Percentiles rank a stretch among this genome's conserved stretches.
phyloP scores from a whole-genome alignment of 768 basidiomycete species.

The Termitomyces sp. region DNA sequence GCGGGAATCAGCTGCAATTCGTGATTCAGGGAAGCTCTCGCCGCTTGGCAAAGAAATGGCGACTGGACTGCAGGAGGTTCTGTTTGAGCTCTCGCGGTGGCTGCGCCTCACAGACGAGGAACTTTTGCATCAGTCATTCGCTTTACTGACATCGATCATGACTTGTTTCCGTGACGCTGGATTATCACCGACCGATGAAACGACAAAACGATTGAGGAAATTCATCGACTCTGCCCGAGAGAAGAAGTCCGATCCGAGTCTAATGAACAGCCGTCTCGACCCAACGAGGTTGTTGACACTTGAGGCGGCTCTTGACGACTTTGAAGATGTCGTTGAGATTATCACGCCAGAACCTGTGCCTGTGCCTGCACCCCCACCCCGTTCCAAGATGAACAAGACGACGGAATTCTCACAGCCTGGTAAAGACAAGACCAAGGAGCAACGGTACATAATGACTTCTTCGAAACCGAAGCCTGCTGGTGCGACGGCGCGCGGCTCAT shows the following conservation, averaged over 20 bases:
- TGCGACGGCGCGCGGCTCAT: not conserved
- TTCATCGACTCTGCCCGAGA: slow-evolving; percentile 56
- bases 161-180: slow-evolving; percentile 64
- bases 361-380: slow-evolving; percentile 7
- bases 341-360: slow-evolving; percentile 42
- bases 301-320: slow-evolving; percentile 59
- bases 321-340: slow-evolving; percentile 58
- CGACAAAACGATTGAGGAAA: slow-evolving; percentile 62
- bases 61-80: slow-evolving; percentile 66
- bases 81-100: slow-evolving; percentile 81
- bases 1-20: slow-evolving; percentile 18
- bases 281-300: slow-evolving; percentile 56
- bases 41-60: slow-evolving; percentile 70
- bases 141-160: slow-evolving; percentile 75
- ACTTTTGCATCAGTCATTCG: slow-evolving; percentile 82
- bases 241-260: slow-evolving; percentile 28
- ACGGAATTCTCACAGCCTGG: slow-evolving; percentile 1
- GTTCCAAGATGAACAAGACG: slow-evolving; percentile 7
- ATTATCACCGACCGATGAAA: slow-evolving; percentile 47
- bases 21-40: slow-evolving; percentile 44
- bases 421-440: slow-evolving; percentile 7
- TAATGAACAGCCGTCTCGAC: slow-evolving; percentile 49
- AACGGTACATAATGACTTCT: slow-evolving; percentile 10
- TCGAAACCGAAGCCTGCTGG: slow-evolving; percentile 7
- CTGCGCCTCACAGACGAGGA: slow-evolving; percentile 90